phyloP scores from a whole-genome alignment of 306 rosid genomes.

The Sesbania bispinosa region DNA sequence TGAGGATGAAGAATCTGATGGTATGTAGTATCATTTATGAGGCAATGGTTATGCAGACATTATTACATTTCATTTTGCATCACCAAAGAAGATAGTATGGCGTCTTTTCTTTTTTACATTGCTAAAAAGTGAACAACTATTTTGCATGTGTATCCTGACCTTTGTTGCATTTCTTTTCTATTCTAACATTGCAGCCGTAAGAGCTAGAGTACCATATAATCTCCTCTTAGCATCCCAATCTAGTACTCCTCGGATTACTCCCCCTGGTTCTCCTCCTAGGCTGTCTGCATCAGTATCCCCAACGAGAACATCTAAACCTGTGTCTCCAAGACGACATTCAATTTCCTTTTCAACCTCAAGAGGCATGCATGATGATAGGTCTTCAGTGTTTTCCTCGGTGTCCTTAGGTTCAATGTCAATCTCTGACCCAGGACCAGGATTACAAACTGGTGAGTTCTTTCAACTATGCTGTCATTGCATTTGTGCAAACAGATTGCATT shows the following conservation, averaged over 20 bases:
- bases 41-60: background rate
- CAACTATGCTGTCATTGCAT: background rate
- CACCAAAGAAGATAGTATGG: conserved; percentile 1
- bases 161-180: conserved; percentile 13
- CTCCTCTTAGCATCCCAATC: conserved; percentile 76
- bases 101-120: too few relatives aligned
- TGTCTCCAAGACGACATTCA: conserved; percentile 77
- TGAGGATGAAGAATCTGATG: conserved; percentile 58
- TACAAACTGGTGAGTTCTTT: conserved; percentile 67
- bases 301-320: conserved; percentile 65
- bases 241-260: conserved; percentile 71
- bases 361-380: conserved; percentile 64
- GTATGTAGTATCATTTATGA: conserved; percentile 36
- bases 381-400: conserved; percentile 45
- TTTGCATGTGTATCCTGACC: conserved; percentile 15
- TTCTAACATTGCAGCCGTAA: conserved; percentile 33
- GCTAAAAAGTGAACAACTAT: conserved; percentile 9
- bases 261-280: conserved; percentile 77
- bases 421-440: conserved; percentile 50
- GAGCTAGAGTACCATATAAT: conserved; percentile 61
- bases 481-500: conserved; percentile 2
- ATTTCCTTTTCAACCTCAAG: conserved; percentile 73
- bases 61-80: background rate
- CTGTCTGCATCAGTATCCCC: conserved; percentile 85
- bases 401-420: conserved; percentile 43